phyloP scores from a whole-genome alignment of 805 yeast species.

The Spathaspora passalidarum region DNA sequence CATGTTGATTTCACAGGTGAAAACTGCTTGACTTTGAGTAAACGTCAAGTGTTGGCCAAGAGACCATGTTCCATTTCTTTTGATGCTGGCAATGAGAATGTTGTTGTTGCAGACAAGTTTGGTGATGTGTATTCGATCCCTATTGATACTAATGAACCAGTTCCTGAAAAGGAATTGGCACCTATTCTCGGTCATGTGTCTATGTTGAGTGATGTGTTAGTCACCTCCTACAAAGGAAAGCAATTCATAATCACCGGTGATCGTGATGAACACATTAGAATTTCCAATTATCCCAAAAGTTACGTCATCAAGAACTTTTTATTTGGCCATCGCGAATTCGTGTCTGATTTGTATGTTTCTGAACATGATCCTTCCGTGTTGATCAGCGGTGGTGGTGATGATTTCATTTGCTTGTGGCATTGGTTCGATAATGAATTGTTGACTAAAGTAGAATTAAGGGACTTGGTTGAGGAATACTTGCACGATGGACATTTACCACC shows the following conservation, averaged over 20 bases:
- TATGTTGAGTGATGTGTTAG: constrained; percentile 78
- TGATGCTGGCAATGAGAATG: constrained; percentile 44
- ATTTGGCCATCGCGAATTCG: constrained; percentile 83
- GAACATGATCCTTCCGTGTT: constrained; percentile 48
- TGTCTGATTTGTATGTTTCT: constrained; percentile 63
- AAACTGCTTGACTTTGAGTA: constrained; percentile 48
- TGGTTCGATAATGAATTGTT: constrained; percentile 56
- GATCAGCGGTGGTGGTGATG: constrained; percentile 92
- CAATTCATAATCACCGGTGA: constrained; percentile 74
- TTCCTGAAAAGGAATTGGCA: constrained; percentile 41
- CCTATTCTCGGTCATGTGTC: constrained; percentile 96
- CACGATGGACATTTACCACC: constrained; percentile 63
- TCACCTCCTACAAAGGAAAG: constrained; percentile 38
- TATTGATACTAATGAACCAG: constrained; percentile 33
- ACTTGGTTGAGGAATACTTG: constrained; percentile 38
- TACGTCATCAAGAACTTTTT: constrained; percentile 78
- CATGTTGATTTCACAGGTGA: constrained; percentile 30
- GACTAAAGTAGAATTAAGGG: constrained; percentile 47
- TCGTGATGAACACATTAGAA: constrained; percentile 92
- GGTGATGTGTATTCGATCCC: constrained; percentile 84
- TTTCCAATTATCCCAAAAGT: constrained; percentile 75
- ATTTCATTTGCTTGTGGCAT: constrained; percentile 68
- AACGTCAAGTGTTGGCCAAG: constrained; percentile 81
- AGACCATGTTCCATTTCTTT: constrained; percentile 84
- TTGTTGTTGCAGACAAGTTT: constrained; percentile 87